Percentiles rank a stretch among this genome's conserved stretches.
Conservation (phyloP, 1,284 basidiomycete species). For the Wallemia mellicola region DNA sequence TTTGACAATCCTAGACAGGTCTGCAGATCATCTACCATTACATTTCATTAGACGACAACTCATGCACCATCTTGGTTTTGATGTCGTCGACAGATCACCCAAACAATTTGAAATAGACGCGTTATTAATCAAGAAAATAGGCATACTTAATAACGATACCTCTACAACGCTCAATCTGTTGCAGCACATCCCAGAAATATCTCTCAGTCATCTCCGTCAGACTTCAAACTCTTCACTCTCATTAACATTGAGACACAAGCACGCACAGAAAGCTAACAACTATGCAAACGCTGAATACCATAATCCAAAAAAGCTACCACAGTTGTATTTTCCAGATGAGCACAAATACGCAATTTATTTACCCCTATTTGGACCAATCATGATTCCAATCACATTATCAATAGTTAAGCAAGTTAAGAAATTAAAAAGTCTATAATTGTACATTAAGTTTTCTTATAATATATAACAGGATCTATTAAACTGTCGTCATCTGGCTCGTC, state of each 20-base stretch:
- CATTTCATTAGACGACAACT: neutral
- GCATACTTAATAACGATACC: neutral
- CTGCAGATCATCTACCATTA: neutral
- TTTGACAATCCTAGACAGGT: neutral
- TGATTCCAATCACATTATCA: neutral
- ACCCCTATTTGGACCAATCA: conserved; percentile 11
- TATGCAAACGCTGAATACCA: conserved; percentile 15
- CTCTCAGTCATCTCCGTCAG: neutral
- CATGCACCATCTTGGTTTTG: neutral
- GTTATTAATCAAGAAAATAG: neutral
- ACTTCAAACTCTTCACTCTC: neutral
- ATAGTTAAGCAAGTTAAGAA: neutral
- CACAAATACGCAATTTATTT: conserved; percentile 13
- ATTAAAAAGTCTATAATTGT: too few relatives aligned
- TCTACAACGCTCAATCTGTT: neutral
- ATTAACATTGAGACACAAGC: neutral
- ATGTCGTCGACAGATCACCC: neutral
- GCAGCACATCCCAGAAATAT: neutral
- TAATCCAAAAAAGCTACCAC: conserved; percentile 16
- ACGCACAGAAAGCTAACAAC: conserved; percentile 7
- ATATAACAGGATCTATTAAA: neutral
- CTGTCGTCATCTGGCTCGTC: neutral
- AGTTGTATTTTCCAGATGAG: conserved; percentile 17
- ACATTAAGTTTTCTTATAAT: neutral
- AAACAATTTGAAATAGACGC: neutral